These are phyloP conservation scores for Lophium mytilinum DNA, from an alignment of 495 filamentous ascomycete species.

Conservation along the genomic window DNA sequence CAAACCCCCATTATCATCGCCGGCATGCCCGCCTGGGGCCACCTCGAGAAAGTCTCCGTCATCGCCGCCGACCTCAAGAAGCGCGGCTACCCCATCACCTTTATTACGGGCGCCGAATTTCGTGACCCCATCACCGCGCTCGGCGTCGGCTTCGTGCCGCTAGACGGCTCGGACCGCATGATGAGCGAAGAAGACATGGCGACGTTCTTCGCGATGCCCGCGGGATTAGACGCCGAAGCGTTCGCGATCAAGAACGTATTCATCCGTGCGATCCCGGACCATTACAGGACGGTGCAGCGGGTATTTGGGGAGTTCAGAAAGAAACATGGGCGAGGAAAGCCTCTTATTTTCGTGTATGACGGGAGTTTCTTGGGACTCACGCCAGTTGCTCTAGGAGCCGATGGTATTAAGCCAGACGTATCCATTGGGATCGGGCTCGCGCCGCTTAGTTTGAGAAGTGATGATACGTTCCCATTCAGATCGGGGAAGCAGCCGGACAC, in stretches of 20 bases:
- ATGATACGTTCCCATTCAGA: constrained; percentile 10
- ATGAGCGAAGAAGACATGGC: constrained; percentile 10
- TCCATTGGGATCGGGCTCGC: constrained; percentile 6
- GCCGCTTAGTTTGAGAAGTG: constrained; percentile 2
- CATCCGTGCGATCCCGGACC: not conserved
- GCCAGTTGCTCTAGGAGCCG: constrained; percentile 2
- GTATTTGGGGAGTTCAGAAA: constrained; percentile 3
- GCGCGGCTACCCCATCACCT: constrained; percentile 11
- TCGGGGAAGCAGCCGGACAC: constrained; percentile 1
- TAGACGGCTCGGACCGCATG: constrained; percentile 1
- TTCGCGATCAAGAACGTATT: constrained; percentile 8
- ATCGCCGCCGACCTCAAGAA: constrained; percentile 4
- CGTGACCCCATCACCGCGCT: not conserved
- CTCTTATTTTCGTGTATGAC: constrained; percentile 3
- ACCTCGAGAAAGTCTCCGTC: constrained; percentile 9
- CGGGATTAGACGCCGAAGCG: not conserved
- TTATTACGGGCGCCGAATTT: constrained; percentile 2
- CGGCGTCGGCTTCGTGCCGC: constrained; percentile 4
- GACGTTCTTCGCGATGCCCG: not conserved
- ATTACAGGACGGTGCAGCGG: constrained; percentile 1
- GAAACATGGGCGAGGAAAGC: constrained; percentile 5
- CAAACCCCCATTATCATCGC: constrained; percentile 8
- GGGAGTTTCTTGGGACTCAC: not conserved
- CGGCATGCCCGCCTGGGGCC: constrained; percentile 1
- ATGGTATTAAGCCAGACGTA: constrained; percentile 2